Base-by-base conservation (phyloP, 2,329 filamentous ascomycete species). In the Beauveria caledonica region DNA sequence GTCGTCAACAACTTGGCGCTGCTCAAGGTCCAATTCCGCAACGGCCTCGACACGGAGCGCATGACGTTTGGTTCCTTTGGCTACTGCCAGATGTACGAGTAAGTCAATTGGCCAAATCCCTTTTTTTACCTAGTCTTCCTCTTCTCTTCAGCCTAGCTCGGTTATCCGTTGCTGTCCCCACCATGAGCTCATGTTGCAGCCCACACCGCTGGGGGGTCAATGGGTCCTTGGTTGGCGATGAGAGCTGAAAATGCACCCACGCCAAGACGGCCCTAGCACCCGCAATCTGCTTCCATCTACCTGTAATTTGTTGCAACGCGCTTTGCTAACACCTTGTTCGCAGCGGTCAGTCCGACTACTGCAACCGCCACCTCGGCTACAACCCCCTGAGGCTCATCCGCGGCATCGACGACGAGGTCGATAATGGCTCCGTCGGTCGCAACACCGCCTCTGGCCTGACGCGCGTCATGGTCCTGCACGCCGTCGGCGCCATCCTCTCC, bases 21-120 rank as follows among this genome's bases (percentile, higher is more conserved):
- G 42, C 69, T 87, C 60, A 78, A 76, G 61, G 77, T 87, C 62
- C 71, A 76, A 54, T 72, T 85, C 21, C 70, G 70, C 48, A 73
- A 76, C 64, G 65, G 68, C 27, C 71, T 68, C 10, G 62, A 65
- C 23, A 69, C 64, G 5, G 68, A 72, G 27, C 67, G 76, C 11
- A 70, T 85, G 39, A 76, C 73, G 3, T 85, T 84, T 70, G 85
- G 85, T 49, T 83, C 81, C 0, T 86, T 86, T 71, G 85, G 85
- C 8, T 83, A 79, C 68, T 87, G 85, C 68, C 21, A 58, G 33
- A 51, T 58, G 33, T 62, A 3, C 21, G 46, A 58, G 29, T 7
- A 40, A 49, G 40, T 46, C 1, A 23, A 1, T 6, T 36, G 11
- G 9, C 13, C 33, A 6, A 36, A 36, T 36, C n/a, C 29, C 36